Base-by-base conservation (phyloP, 169 alveolate genomes). In the Fabrea salina region DNA sequence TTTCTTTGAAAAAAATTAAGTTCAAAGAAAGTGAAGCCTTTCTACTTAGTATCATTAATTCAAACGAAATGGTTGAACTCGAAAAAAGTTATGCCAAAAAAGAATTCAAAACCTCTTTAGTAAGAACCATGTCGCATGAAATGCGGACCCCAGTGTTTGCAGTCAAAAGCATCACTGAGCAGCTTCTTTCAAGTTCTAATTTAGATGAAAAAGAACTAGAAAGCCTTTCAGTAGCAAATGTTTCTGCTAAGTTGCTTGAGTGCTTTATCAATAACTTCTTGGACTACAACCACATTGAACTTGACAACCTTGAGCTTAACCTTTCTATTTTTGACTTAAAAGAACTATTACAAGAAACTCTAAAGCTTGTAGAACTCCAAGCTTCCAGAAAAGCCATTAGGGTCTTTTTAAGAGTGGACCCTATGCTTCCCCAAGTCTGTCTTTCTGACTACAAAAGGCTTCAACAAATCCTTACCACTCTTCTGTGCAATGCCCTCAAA, bases 101-200 rank as follows among this genome's bases (percentile, higher is more conserved):
- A 6, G 3, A 58, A 22, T 22, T 27, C 43, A 58, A 58, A 58
- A 27, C 71, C 4, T 37, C 33, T 27, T 43, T 58, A 27, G 3
- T 58, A 58, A 58, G 71, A n/a, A 22, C 71, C 5, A 43, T 58
- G 16, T 27, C 71, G 4, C 71, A 58, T 58, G 71, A 58, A 58
- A 37, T 58, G 1, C 22, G 71, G 33, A 58, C 71, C n/a, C 71
- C 71, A 22, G 22, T 32, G n/a, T n/a, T n/a, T n/a, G n/a, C n/a
- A n/a, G n/a, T n/a, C n/a, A n/a, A n/a, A n/a, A n/a, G n/a, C n/a
- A n/a, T n/a, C n/a, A n/a, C n/a, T n/a, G n/a, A n/a, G n/a, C n/a
- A n/a, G n/a, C n/a, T n/a, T n/a, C n/a, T n/a, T n/a, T n/a, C n/a
- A n/a, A n/a, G n/a, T n/a, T n/a, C n/a, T n/a, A n/a, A n/a, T n/a